phyloP scores from a whole-genome alignment of 1,139 yeast species.

The Saccharomyces pastorianus region DNA sequence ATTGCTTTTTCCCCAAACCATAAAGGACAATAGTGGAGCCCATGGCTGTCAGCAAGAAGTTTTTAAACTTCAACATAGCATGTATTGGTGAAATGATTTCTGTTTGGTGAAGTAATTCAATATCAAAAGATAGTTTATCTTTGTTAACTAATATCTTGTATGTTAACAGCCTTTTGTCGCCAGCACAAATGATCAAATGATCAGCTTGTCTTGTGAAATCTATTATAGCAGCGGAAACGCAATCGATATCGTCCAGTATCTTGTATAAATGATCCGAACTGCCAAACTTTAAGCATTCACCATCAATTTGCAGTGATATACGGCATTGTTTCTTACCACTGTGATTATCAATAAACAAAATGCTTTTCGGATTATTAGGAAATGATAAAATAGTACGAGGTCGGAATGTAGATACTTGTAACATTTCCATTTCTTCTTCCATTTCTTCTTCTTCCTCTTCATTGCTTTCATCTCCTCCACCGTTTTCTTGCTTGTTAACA shows the following conservation, averaged over 20 bases:
- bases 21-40: slow-evolving; percentile 50
- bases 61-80: slow-evolving; percentile 51
- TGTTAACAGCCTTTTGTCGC: slow-evolving; percentile 14
- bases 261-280: slow-evolving; percentile 2
- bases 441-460: slow-evolving; percentile 16
- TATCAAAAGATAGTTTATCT: slow-evolving; percentile 18
- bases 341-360: not conserved
- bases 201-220: slow-evolving; percentile 21
- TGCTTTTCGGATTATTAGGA: not conserved
- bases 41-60: slow-evolving; percentile 54
- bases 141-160: slow-evolving; percentile 12
- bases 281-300: not conserved
- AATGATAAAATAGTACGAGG: slow-evolving; percentile 5
- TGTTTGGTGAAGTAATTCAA: slow-evolving; percentile 58
- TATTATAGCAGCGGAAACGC: slow-evolving; percentile 12
- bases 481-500: slow-evolving; percentile 5
- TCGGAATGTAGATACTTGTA: not conserved
- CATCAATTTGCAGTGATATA: not conserved
- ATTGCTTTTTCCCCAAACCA: slow-evolving; percentile 72
- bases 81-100: slow-evolving; percentile 42
- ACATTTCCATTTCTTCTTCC: not conserved
- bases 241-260: slow-evolving; percentile 8
- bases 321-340: not conserved
- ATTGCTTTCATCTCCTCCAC: slow-evolving; percentile 14
- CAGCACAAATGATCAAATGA: slow-evolving; percentile 39